A percentile compares a stretch with the other conserved stretches of the same genome.
Conservation (phyloP, 306 rosid species). For the Heteromeles arbutifolia region DNA sequence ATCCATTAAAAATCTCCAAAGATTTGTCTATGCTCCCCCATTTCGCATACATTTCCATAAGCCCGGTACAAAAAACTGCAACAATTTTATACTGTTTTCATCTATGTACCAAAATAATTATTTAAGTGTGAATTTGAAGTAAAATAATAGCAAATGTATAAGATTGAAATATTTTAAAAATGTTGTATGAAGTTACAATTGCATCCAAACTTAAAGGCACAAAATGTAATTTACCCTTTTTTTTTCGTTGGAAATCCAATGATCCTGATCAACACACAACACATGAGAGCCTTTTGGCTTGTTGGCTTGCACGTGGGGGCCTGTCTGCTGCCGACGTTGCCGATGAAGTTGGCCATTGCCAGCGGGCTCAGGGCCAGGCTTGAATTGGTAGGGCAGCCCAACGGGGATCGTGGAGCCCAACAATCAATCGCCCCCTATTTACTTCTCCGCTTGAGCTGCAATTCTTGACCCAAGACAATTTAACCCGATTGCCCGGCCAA, state of each 20-base stretch:
- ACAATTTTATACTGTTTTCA: constrained; percentile 41
- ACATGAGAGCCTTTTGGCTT: too few relatives aligned
- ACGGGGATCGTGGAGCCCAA: too few relatives aligned
- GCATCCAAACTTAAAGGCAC: too few relatives aligned
- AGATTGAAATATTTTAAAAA: too few relatives aligned
- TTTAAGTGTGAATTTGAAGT: constrained; percentile 28
- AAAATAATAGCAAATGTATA: constrained; percentile 29
- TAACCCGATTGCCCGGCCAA: background rate
- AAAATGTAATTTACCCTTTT: too few relatives aligned
- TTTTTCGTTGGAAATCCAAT: too few relatives aligned
- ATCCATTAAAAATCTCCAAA: constrained; percentile 47
- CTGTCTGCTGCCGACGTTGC: too few relatives aligned
- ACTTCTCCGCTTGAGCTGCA: constrained; percentile 62
- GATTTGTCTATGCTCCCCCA: constrained; percentile 62
- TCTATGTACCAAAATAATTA: constrained; percentile 17
- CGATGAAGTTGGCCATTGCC: constrained; percentile 29
- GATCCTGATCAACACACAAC: too few relatives aligned
- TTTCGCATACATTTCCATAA: constrained; percentile 62
- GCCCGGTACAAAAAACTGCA: constrained; percentile 66
- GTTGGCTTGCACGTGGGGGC: too few relatives aligned
- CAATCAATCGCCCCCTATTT: background rate
- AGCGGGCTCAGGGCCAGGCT: too few relatives aligned
- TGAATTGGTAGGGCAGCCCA: too few relatives aligned
- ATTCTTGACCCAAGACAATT: constrained; percentile 10
- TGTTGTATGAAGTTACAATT: too few relatives aligned